Evolutionary conservation across 2,329 filamentous ascomycete species (phyloP).

Genomic region (Fusarium luffae): DNA sequence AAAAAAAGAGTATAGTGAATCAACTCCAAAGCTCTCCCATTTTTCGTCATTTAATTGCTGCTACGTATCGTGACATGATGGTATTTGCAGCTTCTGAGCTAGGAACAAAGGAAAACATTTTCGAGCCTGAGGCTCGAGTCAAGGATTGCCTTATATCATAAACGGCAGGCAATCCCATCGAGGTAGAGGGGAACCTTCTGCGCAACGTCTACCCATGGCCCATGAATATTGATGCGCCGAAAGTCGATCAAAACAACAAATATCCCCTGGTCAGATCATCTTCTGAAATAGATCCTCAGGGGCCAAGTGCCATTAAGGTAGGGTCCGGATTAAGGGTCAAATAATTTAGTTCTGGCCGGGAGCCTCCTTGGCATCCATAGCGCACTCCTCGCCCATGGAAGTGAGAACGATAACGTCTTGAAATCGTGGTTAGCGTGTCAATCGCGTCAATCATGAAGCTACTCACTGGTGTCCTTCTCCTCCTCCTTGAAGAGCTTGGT

Average conservation of each 20-base stretch:
- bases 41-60: constrained; percentile 49
- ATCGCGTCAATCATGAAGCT: not conserved
- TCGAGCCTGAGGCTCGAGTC: constrained; percentile 33
- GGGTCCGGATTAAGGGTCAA: constrained; percentile 38
- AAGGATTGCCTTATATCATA: constrained; percentile 48
- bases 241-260: constrained; percentile 50
- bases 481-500: constrained; percentile 80
- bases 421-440: constrained; percentile 22
- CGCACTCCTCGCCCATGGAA: constrained; percentile 94
- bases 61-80: constrained; percentile 49
- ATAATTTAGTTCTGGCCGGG: constrained; percentile 57
- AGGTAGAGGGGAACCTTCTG: constrained; percentile 56
- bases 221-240: constrained; percentile 51
- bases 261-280: constrained; percentile 44
- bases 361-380: constrained; percentile 95
- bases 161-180: constrained; percentile 57
- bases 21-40: constrained; percentile 51
- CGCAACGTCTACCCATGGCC: constrained; percentile 56
- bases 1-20: constrained; percentile 49
- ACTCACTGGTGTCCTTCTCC: constrained; percentile 95
- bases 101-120: constrained; percentile 54
- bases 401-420: constrained; percentile 91
- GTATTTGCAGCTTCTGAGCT: constrained; percentile 49
- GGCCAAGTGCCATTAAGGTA: constrained; percentile 44
- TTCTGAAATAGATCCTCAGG: constrained; percentile 40